Evolutionary conservation across 225 moss, liverwort and hornwort species (phyloP).

Genomic region (Physcomitrellopsis africana): DNA sequence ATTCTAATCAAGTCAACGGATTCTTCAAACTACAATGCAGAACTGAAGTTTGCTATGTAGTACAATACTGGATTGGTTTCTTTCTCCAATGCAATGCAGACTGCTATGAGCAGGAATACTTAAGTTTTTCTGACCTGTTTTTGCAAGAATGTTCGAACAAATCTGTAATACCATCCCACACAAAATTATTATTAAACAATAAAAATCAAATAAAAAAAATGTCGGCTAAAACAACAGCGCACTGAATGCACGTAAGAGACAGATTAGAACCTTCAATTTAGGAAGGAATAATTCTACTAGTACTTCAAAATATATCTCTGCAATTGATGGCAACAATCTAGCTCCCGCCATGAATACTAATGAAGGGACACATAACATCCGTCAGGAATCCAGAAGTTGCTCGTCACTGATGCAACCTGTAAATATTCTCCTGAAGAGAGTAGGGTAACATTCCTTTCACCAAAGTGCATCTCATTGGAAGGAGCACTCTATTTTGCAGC

Average conservation of each 20-base stretch:
- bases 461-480: not conserved
- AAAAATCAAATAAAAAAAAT: not conserved
- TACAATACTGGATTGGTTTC: not conserved
- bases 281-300: not conserved
- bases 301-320: too few species aligned
- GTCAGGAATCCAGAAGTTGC: constrained; percentile 7
- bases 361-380: not conserved
- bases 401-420: too few species aligned
- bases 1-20: not conserved
- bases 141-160: constrained; percentile 77
- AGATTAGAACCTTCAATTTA: constrained; percentile 10
- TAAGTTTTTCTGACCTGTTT: constrained; percentile 58
- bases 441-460: too few species aligned
- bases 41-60: not conserved
- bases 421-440: too few species aligned
- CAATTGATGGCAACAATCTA: too few species aligned
- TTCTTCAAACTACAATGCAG: constrained; percentile 16
- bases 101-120: not conserved
- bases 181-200: constrained; percentile 23
- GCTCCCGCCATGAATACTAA: too few species aligned
- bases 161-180: constrained; percentile 55
- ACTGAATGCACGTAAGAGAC: constrained; percentile 3
- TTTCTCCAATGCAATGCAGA: not conserved
- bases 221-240: not conserved
- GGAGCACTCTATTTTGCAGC: not conserved